Evolutionary conservation across 2,329 filamentous ascomycete genomes (phyloP).

Genomic region (Geoglossum cookeanum): DNA sequence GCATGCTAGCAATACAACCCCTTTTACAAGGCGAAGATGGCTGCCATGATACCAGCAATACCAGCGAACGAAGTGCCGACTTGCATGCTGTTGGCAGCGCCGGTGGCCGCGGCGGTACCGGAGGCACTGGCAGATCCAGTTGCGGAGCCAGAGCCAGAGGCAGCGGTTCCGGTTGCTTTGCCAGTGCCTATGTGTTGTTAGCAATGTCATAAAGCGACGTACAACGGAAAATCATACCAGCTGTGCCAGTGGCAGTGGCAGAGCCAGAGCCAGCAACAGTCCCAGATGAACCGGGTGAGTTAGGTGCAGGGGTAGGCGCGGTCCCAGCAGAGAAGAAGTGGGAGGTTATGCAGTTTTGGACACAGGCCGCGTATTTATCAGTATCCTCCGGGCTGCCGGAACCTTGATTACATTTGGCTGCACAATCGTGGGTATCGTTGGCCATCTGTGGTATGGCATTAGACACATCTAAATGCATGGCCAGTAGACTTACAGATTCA

Average conservation of each 20-base stretch:
- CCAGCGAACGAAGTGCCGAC: slow-evolving; percentile 3
- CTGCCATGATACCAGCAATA: slow-evolving; percentile 2
- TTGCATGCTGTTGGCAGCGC: background rate
- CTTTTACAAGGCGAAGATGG: slow-evolving; percentile 3
- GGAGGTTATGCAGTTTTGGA: slow-evolving; percentile 1
- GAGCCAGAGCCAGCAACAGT: background rate
- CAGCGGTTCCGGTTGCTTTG: background rate
- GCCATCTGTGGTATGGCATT: background rate
- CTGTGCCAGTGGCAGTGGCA: background rate
- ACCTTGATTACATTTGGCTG: slow-evolving; percentile 4
- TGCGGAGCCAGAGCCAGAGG: background rate
- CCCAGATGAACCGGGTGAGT: background rate
- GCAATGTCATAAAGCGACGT: background rate
- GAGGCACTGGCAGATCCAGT: background rate
- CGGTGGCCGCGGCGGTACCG: background rate
- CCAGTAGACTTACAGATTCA: background rate
- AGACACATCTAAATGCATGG: background rate
- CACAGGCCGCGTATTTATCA: slow-evolving; percentile 1
- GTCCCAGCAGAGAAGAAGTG: background rate
- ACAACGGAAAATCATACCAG: background rate
- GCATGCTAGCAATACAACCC: background rate
- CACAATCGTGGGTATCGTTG: slow-evolving; percentile 4
- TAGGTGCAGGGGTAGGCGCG: background rate
- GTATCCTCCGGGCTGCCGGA: background rate
- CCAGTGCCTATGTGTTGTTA: background rate